phyloP scores from a whole-genome alignment of 106 monocot genomes.

The Dendrobium chrysotoxum region DNA sequence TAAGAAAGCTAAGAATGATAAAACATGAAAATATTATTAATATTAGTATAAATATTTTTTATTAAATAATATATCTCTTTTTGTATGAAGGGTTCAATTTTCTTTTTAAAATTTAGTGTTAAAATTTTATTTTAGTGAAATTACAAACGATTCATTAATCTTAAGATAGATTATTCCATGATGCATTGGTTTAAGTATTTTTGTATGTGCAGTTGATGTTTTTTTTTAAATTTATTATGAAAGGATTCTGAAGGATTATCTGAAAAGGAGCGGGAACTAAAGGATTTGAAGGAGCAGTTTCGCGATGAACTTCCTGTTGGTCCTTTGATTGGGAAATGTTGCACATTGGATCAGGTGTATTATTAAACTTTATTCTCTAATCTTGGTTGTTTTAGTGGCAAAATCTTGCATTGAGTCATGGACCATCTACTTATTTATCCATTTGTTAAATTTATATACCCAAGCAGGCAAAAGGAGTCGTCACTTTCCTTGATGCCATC shows the following conservation, averaged over 20 bases:
- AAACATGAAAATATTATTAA: no score
- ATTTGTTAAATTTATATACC: constrained; percentile 1
- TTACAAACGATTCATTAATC: not conserved
- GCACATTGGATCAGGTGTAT: constrained; percentile 89
- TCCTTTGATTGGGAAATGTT: constrained; percentile 79
- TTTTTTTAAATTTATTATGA: not conserved
- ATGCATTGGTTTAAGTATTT: not conserved
- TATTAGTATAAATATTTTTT: no score
- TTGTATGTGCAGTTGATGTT: not conserved
- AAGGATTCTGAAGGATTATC: constrained; percentile 86
- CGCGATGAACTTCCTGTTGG: constrained; percentile 82
- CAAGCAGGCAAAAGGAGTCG: constrained; percentile 73
- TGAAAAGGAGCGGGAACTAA: constrained; percentile 68
- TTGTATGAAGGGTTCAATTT: no score
- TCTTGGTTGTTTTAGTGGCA: not conserved
- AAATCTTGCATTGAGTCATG: not conserved
- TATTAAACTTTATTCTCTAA: constrained; percentile 7
- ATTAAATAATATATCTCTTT: no score
- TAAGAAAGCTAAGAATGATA: no score
- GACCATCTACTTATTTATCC: not conserved
- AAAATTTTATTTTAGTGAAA: no score
- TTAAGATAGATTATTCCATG: not conserved
- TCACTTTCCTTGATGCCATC: constrained; percentile 81
- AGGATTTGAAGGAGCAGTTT: constrained; percentile 83
- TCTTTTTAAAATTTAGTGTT: no score